Conservation (phyloP, 306 rosid genomes). For the Fagus sylvatica region DNA sequence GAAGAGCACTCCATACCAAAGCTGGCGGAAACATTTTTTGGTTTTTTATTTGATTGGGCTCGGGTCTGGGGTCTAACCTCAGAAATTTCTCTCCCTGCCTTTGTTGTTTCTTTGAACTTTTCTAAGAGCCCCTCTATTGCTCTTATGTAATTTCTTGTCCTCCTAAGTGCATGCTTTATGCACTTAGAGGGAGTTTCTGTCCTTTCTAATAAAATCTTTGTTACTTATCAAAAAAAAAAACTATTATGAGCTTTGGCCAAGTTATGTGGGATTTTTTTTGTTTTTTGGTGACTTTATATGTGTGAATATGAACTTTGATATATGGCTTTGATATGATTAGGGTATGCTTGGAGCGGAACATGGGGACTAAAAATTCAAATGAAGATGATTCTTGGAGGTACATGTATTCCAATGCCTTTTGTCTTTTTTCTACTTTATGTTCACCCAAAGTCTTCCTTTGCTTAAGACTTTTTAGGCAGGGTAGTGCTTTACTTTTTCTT, state of each 20-base stretch:
- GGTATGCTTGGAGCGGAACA: constrained; percentile 49
- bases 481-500: not conserved
- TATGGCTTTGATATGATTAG: constrained; percentile 27
- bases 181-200: no score
- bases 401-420: constrained; percentile 17
- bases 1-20: no score
- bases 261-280: not conserved
- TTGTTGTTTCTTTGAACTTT: no score
- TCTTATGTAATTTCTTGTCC: no score
- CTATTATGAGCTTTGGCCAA: not conserved
- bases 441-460: not conserved
- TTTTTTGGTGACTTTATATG: not conserved
- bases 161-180: no score
- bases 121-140: no score
- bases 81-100: no score
- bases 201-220: no score
- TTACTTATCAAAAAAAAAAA: no score
- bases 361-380: constrained; percentile 32
- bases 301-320: not conserved
- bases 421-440: not conserved
- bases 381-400: constrained; percentile 44
- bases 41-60: no score
- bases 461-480: not conserved
- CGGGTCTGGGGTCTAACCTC: no score
- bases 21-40: no score